These are phyloP conservation scores for Calonectria pauciramosa DNA, from an alignment of 2,329 filamentous ascomycete genomes.

Conservation along the genomic window DNA sequence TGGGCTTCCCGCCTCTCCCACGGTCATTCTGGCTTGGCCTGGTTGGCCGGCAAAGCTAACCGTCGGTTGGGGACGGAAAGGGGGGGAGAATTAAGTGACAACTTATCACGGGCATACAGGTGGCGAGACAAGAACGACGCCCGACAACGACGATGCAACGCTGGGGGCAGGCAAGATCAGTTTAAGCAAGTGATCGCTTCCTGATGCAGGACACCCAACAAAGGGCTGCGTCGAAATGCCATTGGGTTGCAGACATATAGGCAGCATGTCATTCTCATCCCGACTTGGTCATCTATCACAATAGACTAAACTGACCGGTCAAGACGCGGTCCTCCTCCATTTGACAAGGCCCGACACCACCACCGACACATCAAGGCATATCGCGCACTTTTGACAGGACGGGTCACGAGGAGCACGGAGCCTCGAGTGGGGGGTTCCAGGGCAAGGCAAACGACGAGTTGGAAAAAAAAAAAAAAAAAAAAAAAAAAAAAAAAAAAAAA, in stretches of 20 bases:
- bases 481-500: not conserved
- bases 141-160: not conserved
- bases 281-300: constrained; percentile 48
- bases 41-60: constrained; percentile 4
- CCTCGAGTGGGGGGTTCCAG: not conserved
- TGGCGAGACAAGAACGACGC: constrained; percentile 10
- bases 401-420: not conserved
- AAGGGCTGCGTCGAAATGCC: constrained; percentile 1
- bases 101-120: not conserved
- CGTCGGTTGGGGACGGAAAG: not conserved
- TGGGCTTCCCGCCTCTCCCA: constrained; percentile 7
- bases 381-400: constrained; percentile 9
- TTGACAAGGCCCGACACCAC: constrained; percentile 11
- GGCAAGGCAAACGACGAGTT: constrained; percentile 2
- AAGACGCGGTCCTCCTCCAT: constrained; percentile 23
- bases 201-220: not conserved
- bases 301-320: constrained; percentile 45
- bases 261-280: constrained; percentile 15
- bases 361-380: constrained; percentile 2
- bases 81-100: not conserved
- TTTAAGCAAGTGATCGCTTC: constrained; percentile 6
- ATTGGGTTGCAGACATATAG: not conserved
- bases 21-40: not conserved
- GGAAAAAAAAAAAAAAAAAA: not conserved
- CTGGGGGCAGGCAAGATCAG: constrained; percentile 18